A percentile compares a stretch with the other conserved stretches of the same genome.
phyloP scores from a whole-genome alignment of 257 asterid species.

The Catharanthus roseus region DNA sequence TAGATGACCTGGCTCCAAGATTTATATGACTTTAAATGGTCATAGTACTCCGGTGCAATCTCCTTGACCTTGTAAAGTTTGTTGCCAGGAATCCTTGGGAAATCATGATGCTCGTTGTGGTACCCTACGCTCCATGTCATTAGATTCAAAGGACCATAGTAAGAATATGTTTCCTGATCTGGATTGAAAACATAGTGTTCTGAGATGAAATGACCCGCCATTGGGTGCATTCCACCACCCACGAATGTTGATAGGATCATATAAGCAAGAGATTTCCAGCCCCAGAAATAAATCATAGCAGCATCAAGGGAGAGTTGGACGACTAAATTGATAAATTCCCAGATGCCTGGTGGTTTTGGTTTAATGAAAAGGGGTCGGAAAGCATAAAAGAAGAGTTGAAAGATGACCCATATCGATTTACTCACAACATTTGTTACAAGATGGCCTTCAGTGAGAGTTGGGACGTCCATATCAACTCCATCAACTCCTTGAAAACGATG shows the following conservation, averaged over 20 bases:
- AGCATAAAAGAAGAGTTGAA: conserved; percentile 93
- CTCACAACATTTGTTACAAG: conserved; percentile 45
- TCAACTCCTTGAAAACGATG: conserved; percentile 94
- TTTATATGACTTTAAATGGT: conserved; percentile 47
- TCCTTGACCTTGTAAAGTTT: conserved; percentile 88
- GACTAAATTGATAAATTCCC: conserved; percentile 70
- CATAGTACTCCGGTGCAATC: conserved; percentile 86
- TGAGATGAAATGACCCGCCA: conserved; percentile 96
- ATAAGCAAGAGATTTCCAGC: conserved; percentile 82
- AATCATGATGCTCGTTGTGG: conserved; percentile 97
- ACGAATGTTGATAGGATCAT: conserved; percentile 81
- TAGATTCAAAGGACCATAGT: conserved; percentile 80
- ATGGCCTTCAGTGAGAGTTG: conserved; percentile 60
- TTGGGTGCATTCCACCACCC: conserved; percentile 96
- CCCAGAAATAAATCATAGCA: conserved; percentile 56
- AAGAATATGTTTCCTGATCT: conserved; percentile 85
- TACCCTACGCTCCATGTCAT: conserved; percentile 93
- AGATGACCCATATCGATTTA: conserved; percentile 72
- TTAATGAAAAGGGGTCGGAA: conserved; percentile 77
- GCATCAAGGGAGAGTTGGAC: conserved; percentile 69
- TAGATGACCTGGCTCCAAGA: conserved; percentile 95
- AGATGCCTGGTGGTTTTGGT: conserved; percentile 91
- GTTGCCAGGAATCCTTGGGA: conserved; percentile 86
- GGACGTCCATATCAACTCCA: conserved; percentile 91
- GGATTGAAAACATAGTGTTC: conserved; percentile 76